Evolutionary conservation across 2,329 filamentous ascomycete genomes (phyloP).

Genomic region (Fusarium subtropicale): DNA sequence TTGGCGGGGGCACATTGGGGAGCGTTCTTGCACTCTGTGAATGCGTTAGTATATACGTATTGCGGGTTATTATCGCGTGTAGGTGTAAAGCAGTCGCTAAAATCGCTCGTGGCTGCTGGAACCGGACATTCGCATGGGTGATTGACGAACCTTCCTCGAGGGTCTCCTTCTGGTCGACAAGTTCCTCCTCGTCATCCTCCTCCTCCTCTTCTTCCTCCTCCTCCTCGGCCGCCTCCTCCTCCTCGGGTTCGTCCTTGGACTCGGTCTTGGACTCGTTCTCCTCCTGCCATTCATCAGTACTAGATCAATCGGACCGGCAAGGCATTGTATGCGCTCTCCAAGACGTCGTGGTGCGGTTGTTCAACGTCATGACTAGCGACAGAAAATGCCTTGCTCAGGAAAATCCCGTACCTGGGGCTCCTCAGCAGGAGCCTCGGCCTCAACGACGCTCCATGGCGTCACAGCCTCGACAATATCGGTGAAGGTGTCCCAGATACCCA

Average conservation of each 20-base stretch:
- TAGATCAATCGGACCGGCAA: conserved; percentile 1
- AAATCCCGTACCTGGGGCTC: conserved; percentile 64
- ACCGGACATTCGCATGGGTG: background rate
- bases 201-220: conserved; percentile 64
- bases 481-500: conserved; percentile 76
- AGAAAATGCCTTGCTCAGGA: conserved; percentile 36
- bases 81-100: conserved; percentile 26
- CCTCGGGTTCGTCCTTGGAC: conserved; percentile 51
- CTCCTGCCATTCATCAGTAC: conserved; percentile 48
- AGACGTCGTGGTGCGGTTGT: conserved; percentile 30
- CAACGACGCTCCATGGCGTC: conserved; percentile 72
- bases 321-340: conserved; percentile 2
- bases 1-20: conserved; percentile 86
- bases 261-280: conserved; percentile 64
- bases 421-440: conserved; percentile 76
- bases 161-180: conserved; percentile 87
- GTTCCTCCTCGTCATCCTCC: conserved; percentile 83
- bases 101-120: conserved; percentile 36
- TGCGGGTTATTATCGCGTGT: conserved; percentile 21
- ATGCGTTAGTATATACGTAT: conserved; percentile 38
- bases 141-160: conserved; percentile 87
- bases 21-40: conserved; percentile 87
- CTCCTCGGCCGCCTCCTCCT: conserved; percentile 60
- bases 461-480: conserved; percentile 73
- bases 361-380: conserved; percentile 16